Conservation (phyloP, 2,329 filamentous ascomycete species). For the Pseudocercospora macadamiae region DNA sequence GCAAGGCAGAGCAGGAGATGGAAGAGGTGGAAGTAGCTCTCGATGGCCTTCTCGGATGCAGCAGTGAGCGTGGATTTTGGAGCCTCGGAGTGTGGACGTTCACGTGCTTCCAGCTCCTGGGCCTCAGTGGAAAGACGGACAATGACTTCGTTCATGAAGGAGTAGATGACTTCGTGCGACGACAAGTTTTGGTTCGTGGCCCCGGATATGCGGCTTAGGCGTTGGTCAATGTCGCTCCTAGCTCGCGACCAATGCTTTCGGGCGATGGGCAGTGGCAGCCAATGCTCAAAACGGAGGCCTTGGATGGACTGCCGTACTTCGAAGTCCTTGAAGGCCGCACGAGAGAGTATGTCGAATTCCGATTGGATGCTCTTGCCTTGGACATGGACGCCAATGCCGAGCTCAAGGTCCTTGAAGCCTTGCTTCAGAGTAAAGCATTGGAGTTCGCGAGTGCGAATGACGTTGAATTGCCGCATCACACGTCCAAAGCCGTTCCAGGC, state of each 20-base stretch:
- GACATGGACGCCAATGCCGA: constrained; percentile 29
- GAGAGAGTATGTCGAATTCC: constrained; percentile 31
- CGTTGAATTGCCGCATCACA: constrained; percentile 22
- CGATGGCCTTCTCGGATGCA: constrained; percentile 29
- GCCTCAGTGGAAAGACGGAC: constrained; percentile 23
- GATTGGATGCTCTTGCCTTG: constrained; percentile 20
- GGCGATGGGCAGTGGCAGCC: constrained; percentile 29
- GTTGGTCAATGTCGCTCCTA: constrained; percentile 1
- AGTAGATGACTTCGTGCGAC: constrained; percentile 25
- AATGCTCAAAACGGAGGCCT: constrained; percentile 23
- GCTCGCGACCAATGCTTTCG: constrained; percentile 28
- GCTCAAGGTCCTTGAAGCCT: constrained; percentile 22
- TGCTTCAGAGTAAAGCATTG: constrained; percentile 31
- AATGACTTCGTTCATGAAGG: constrained; percentile 31
- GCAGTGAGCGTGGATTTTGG: constrained; percentile 26
- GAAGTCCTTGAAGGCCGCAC: constrained; percentile 20
- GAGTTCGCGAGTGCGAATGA: constrained; percentile 28
- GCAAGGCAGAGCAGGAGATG: constrained; percentile 29
- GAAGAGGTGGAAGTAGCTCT: constrained; percentile 31
- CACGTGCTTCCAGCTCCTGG: constrained; percentile 5
- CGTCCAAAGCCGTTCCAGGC: constrained; percentile 29
- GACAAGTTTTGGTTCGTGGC: constrained; percentile 7
- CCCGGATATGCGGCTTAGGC: constrained; percentile 12
- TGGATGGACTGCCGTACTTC: constrained; percentile 25
- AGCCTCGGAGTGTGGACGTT: not conserved